Percentiles rank a stretch among this genome's conserved stretches.
These are phyloP conservation scores for Hirsutella thompsonii DNA, from an alignment of 2,329 filamentous ascomycete species.

Conservation along the genomic window DNA sequence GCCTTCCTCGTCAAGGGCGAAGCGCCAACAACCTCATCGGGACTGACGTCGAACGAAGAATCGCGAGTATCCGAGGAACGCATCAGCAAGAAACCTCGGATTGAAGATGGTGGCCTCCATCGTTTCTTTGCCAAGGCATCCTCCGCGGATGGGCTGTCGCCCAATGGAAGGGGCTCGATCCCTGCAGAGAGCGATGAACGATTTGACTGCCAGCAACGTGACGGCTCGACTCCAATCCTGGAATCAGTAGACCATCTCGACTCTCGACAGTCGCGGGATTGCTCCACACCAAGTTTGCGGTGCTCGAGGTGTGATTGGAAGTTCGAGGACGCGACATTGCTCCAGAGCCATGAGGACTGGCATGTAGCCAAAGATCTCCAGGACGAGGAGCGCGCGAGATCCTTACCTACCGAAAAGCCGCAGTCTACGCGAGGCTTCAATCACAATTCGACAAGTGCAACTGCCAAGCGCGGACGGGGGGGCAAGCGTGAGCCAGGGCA, in stretches of 20 bases:
- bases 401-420: slow-evolving; percentile 27
- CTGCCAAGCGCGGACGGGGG: slow-evolving; percentile 26
- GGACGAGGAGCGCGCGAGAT: slow-evolving; percentile 41
- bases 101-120: slow-evolving; percentile 38
- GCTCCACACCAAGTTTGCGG: slow-evolving; percentile 22
- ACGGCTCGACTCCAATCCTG: slow-evolving; percentile 3
- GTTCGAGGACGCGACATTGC: slow-evolving; percentile 43
- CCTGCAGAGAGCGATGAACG: slow-evolving; percentile 1
- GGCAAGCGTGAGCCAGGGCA: slow-evolving; percentile 42
- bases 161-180: slow-evolving; percentile 8
- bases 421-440: slow-evolving; percentile 16
- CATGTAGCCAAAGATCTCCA: slow-evolving; percentile 86
- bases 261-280: slow-evolving; percentile 3
- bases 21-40: slow-evolving; percentile 40
- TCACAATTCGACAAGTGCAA: slow-evolving; percentile 19
- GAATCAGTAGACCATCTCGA: slow-evolving; percentile 7
- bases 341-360: slow-evolving; percentile 79
- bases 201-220: background rate
- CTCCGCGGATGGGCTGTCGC: slow-evolving; percentile 15
- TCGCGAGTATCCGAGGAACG: slow-evolving; percentile 4
- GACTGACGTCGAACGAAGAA: slow-evolving; percentile 7
- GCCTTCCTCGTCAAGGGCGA: slow-evolving; percentile 71
- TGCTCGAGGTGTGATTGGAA: slow-evolving; percentile 55
- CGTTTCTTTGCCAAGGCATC: slow-evolving; percentile 40
- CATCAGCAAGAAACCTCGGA: slow-evolving; percentile 17